Percentiles rank a stretch among this genome's conserved stretches.
Evolutionary conservation across 164 flowering plant species (phyloP).

Genomic region (Sedum album): DNA sequence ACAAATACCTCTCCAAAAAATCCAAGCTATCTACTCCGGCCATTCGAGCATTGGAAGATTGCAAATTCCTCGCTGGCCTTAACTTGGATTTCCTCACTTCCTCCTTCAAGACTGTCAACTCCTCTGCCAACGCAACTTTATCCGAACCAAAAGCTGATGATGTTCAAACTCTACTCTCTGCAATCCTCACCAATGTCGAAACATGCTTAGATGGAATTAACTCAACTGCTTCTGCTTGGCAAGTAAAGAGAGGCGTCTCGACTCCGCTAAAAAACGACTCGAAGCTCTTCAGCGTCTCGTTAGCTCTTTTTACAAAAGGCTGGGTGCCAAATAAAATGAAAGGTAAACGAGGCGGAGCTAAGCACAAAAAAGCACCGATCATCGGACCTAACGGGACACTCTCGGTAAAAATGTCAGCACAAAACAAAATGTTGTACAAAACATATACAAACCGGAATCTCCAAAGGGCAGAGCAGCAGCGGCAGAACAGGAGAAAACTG

Average conservation of each 20-base stretch:
- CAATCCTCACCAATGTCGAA: constrained; percentile 18
- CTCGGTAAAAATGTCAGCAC: constrained; percentile 33
- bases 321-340: constrained; percentile 17
- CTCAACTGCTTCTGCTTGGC: constrained; percentile 7
- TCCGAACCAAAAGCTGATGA: constrained; percentile 13
- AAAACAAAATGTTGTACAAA: neutral
- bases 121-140: neutral
- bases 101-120: constrained; percentile 19
- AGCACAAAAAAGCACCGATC: constrained; percentile 2
- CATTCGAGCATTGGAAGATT: constrained; percentile 42
- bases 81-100: constrained; percentile 31
- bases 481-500: constrained; percentile 16
- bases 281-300: constrained; percentile 26
- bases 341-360: neutral
- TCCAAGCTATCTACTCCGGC: constrained; percentile 23
- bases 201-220: constrained; percentile 24
- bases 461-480: constrained; percentile 16
- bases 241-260: constrained; percentile 13
- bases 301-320: constrained; percentile 23
- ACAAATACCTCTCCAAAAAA: constrained; percentile 19
- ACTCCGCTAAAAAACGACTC: constrained; percentile 20
- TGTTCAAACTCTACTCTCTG: constrained; percentile 18
- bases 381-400: constrained; percentile 19
- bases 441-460: constrained; percentile 11
- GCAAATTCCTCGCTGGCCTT: constrained; percentile 26